phyloP scores from a whole-genome alignment of 805 yeast genomes.

The Pichia nanzhaoensis region DNA sequence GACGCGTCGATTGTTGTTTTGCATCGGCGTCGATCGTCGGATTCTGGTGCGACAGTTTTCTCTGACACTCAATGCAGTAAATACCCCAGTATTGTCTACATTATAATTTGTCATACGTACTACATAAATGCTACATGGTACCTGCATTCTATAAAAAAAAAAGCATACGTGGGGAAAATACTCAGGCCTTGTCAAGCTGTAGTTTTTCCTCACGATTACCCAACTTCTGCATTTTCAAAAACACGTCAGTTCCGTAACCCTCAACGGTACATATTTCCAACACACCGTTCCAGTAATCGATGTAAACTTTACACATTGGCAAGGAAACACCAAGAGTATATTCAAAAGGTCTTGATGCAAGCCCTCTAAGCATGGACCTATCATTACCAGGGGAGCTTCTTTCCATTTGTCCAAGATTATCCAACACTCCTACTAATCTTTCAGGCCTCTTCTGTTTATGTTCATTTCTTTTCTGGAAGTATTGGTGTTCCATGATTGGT shows the following conservation, averaged over 20 bases:
- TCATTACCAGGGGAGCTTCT: constrained; percentile 22
- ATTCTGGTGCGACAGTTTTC: no score
- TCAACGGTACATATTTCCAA: constrained; percentile 75
- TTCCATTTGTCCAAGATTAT: constrained; percentile 29
- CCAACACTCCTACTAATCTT: constrained; percentile 22
- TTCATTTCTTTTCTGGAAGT: constrained; percentile 5
- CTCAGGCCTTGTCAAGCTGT: constrained; percentile 62
- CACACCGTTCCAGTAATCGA: constrained; percentile 96
- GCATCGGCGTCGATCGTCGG: no score
- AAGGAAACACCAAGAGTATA: constrained; percentile 79
- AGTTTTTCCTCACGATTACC: constrained; percentile 59
- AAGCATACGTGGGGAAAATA: no score
- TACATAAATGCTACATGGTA: no score
- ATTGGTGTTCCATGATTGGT: constrained; percentile 20
- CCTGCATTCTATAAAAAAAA: no score
- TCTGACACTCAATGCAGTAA: no score
- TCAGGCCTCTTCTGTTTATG: constrained; percentile 1
- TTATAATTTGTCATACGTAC: no score
- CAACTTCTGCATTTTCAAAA: constrained; percentile 68
- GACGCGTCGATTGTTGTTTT: no score
- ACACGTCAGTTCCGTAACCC: constrained; percentile 90
- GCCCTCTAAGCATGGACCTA: constrained; percentile 49
- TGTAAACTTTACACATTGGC: constrained; percentile 88
- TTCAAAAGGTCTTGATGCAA: constrained; percentile 68
- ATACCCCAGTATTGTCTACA: no score